Base-by-base conservation (phyloP, 345 rosid species). In the Gossypioides kirkii region DNA sequence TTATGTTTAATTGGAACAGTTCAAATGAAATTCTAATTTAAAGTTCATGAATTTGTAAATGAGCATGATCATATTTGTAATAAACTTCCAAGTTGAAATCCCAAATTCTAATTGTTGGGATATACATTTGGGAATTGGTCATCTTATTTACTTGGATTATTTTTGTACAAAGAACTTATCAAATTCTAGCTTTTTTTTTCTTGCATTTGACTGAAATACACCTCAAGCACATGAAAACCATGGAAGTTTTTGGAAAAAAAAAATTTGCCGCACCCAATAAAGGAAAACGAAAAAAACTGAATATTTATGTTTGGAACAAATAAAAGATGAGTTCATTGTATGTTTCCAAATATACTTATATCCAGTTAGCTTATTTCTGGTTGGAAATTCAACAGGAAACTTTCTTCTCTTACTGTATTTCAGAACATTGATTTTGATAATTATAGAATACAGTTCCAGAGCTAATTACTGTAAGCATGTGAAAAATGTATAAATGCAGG, bases 401-500 rank as follows among this genome's bases (percentile, higher is more conserved):
- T 61, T 36, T 36, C 46, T 36, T 61, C 23, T 55, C 61, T 36
- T 11, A n/a, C 10, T 18, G 25, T 62, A n/a, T 62, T 61, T 38
- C 26, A 3, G 25, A 38, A 61, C 46, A 36, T 61, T 61, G 23
- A 36, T 36, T 36, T 61, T 61, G 23, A 16, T 25, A 56, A 59
- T 32, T 32, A 32, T 59, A 26, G 41, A 59, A 60, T 32, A 28
- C 43, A 60, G 36, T 60, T 60, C 64, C 20, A 14, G 13, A 32
- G 45, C 2, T 16, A 17, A 61, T 61, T 32, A 16, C 43, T 4
- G 16, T 62, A 62, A 38, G 49, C 47, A 38, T 62, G 68, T 62
- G 23, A 62, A 32, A 52, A 62, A 38, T 62, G 68, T 62, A 43
- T 9, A 62, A 62, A 6, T 38, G 68, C 68, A 62, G 68, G 68